Evolutionary conservation across 108 stramenopile species (phyloP).

Genomic region (Nitzschia sp.): DNA sequence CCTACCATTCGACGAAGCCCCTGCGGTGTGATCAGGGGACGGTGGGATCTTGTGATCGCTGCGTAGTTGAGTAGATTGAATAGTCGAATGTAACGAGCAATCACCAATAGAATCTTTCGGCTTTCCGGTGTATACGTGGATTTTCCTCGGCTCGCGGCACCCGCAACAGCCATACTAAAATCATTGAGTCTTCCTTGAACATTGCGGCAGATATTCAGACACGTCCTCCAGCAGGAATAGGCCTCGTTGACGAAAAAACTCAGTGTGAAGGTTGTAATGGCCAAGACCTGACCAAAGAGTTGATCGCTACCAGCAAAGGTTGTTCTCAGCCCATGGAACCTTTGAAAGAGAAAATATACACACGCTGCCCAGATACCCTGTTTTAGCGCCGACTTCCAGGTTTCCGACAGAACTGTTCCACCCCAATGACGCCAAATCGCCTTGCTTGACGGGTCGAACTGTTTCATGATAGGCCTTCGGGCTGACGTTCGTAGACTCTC

Average conservation of each 20-base stretch:
- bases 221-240: constrained; percentile 42
- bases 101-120: constrained; percentile 19
- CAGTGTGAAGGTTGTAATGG: constrained; percentile 43
- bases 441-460: constrained; percentile 30
- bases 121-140: constrained; percentile 24
- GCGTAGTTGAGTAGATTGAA: constrained; percentile 45
- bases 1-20: constrained; percentile 37
- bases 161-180: constrained; percentile 36
- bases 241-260: constrained; percentile 49
- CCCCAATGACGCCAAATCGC: constrained; percentile 28
- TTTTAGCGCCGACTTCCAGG: constrained; percentile 9
- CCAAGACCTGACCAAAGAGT: constrained; percentile 31
- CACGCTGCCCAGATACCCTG: constrained; percentile 3
- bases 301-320: constrained; percentile 1
- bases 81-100: constrained; percentile 36
- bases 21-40: constrained; percentile 37
- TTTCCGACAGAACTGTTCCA: constrained; percentile 29
- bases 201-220: constrained; percentile 16
- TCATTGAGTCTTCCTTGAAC: constrained; percentile 45
- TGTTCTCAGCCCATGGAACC: not conserved
- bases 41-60: constrained; percentile 28
- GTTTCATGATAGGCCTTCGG: constrained; percentile 28
- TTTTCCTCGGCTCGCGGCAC: constrained; percentile 7
- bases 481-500: constrained; percentile 24
- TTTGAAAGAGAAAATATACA: constrained; percentile 5